Evolutionary conservation across 306 rosid genomes (phyloP), one percentile per base, ranked within the genome.

Genomic region (Fragaria nilgerrensis): DNA sequence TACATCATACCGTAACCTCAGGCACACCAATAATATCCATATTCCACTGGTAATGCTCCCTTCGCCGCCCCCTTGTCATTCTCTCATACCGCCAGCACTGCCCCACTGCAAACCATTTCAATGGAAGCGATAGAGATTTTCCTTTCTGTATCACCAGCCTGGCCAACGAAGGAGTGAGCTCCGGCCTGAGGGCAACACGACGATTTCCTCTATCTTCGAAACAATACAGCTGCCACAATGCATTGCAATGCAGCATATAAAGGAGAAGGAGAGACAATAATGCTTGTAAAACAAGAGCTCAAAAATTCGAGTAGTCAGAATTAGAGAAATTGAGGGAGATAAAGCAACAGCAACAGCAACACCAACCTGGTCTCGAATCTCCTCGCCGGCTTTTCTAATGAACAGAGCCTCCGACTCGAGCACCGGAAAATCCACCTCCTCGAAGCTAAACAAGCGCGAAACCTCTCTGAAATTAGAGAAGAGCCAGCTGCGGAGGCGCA

Each of bases 51-150:
- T 92, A 94, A 75, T 94, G 98, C 88, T 94, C 98, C 56, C 98
- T 87, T 43, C 96, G 94, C 74, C 98, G 91, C 7, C 53, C 53
- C 53, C 53, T 48, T 10, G 53, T 48, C 53, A 48, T 48, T 48
- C 98, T 89, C 87, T 95, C 98, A 37, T 95, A 95, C 63, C 98
- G 92, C 98, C 97, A 95, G 76, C 98, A 95, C 76, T 92, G 98
- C 73, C 98, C 98, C 70, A 92, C 80, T n/a, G 97, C 90, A 87
- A 92, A 95, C 98, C 98, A 92, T 82, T 95, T 95, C 85, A 95
- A 77, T 16, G 98, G 97, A 49, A 95, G 95, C 49, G 98, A 81
- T 13, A 90, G 67, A 12, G 97, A 95, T 86, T 95, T 95, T 80
- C 98, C 97, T 85, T 90, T 95, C 88, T 95, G 97, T 65, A 95